Evolutionary conservation across 2,329 filamentous ascomycete species (phyloP).

Genomic region (Gliomastix tumulicola): DNA sequence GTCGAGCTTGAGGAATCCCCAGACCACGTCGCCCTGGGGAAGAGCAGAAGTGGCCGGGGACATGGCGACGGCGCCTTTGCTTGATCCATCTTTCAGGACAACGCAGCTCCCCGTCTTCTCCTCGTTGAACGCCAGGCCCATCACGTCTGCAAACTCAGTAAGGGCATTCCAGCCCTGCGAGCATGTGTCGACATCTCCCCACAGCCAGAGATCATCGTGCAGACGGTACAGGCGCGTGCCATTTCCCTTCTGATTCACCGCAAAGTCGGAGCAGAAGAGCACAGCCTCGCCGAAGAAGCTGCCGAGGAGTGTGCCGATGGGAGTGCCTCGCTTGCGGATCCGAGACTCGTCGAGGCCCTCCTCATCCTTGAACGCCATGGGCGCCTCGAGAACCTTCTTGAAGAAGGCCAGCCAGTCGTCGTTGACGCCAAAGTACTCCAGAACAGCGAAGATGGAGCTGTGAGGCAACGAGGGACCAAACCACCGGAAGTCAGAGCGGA

Average conservation of each 20-base stretch:
- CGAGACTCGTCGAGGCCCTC: neutral
- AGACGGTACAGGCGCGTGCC: neutral
- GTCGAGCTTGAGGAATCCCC: neutral
- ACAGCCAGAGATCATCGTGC: neutral
- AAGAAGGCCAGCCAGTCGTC: neutral
- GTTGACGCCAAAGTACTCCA: neutral
- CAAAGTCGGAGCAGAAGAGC: neutral
- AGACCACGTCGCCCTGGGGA: neutral
- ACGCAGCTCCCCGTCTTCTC: neutral
- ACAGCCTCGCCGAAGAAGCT: neutral
- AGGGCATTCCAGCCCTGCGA: neutral
- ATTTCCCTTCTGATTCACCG: neutral
- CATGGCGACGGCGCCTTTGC: no score
- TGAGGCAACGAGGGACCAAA: neutral
- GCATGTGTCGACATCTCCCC: neutral
- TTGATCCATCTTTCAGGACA: neutral
- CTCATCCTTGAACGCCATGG: neutral
- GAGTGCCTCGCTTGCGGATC: neutral
- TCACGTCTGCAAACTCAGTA: neutral
- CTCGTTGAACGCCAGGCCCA: neutral
- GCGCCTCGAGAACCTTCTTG: neutral
- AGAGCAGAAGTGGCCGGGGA: neutral
- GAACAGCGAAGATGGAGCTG: neutral
- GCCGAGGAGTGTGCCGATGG: neutral
- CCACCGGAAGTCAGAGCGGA: neutral